Percentiles rank a stretch among this genome's conserved stretches.
Conservation (phyloP, 805 yeast species). For the Metschnikowia kofuensis region DNA sequence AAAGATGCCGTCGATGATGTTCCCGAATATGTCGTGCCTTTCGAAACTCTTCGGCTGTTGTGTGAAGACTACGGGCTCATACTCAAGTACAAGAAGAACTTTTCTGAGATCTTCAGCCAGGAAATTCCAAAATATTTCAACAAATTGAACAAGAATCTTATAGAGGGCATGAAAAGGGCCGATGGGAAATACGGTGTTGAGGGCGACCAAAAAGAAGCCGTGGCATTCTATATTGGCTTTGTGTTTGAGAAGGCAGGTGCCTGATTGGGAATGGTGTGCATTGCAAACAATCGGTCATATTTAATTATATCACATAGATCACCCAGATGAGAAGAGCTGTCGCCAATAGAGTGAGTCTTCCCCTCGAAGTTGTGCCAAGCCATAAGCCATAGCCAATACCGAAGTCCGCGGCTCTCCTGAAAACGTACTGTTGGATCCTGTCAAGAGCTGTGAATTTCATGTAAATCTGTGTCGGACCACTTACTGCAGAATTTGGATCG, state of each 20-base stretch:
- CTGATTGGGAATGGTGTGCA: background rate
- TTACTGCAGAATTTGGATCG: slow-evolving; percentile 18
- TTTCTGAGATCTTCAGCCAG: slow-evolving; percentile 76
- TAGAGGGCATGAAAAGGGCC: slow-evolving; percentile 65
- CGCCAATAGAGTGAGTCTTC: slow-evolving; percentile 27
- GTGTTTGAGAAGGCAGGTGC: slow-evolving; percentile 60
- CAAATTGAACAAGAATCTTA: slow-evolving; percentile 55
- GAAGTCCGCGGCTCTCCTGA: slow-evolving; percentile 28
- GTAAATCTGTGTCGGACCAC: slow-evolving; percentile 42
- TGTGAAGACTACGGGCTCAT: slow-evolving; percentile 82
- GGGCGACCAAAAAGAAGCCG: slow-evolving; percentile 87
- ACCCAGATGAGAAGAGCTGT: slow-evolving; percentile 15
- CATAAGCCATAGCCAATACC: slow-evolving; percentile 35
- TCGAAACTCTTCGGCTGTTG: slow-evolving; percentile 77
- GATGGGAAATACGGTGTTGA: slow-evolving; percentile 86
- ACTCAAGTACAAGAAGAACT: slow-evolving; percentile 68
- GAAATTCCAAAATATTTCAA: slow-evolving; percentile 69
- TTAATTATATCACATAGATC: background rate
- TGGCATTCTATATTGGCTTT: slow-evolving; percentile 82
- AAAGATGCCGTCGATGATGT: slow-evolving; percentile 95
- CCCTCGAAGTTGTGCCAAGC: slow-evolving; percentile 31
- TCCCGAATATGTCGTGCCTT: slow-evolving; percentile 95
- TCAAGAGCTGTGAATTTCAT: slow-evolving; percentile 35
- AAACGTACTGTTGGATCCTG: slow-evolving; percentile 21
- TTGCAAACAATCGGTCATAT: background rate